Conservation (phyloP, 805 yeast genomes). For the Sugiyamaella floridensis region DNA sequence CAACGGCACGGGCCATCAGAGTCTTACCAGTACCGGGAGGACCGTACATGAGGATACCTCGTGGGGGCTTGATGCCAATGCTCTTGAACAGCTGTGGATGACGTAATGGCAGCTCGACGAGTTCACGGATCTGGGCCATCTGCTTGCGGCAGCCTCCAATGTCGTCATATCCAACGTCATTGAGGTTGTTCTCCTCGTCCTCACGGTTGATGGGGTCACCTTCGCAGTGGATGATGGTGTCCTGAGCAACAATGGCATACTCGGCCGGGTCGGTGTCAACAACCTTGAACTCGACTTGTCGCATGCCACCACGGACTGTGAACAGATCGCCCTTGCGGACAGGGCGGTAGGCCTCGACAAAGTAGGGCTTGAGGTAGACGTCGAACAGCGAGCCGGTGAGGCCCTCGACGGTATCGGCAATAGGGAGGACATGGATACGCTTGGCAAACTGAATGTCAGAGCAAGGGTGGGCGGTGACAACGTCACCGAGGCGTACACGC, state of each 20-base stretch:
- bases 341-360: slow-evolving; percentile 98
- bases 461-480: slow-evolving; percentile 86
- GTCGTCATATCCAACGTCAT: slow-evolving; percentile 97
- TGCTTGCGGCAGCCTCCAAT: slow-evolving; percentile 99
- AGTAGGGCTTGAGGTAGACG: slow-evolving; percentile 93
- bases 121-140: slow-evolving; percentile 98
- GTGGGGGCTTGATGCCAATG: slow-evolving; percentile 98
- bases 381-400: slow-evolving; percentile 94
- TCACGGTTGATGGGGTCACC: slow-evolving; percentile 98
- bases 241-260: slow-evolving; percentile 96
- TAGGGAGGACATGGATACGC: slow-evolving; percentile 90
- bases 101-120: slow-evolving; percentile 95
- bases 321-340: slow-evolving; percentile 96
- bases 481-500: slow-evolving; percentile 89
- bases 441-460: slow-evolving; percentile 97
- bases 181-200: slow-evolving; percentile 93
- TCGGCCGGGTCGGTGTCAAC: slow-evolving; percentile 98
- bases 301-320: slow-evolving; percentile 97
- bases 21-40: slow-evolving; percentile 99
- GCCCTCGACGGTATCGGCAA: slow-evolving; percentile 97
- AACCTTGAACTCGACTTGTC: slow-evolving; percentile 97
- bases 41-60: slow-evolving; percentile 89
- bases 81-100: slow-evolving; percentile 97
- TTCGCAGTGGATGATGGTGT: slow-evolving; percentile 95
- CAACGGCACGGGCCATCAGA: slow-evolving; percentile 99